Conservation (phyloP, 306 rosid genomes). For the Elaeagnus macrophylla region DNA sequence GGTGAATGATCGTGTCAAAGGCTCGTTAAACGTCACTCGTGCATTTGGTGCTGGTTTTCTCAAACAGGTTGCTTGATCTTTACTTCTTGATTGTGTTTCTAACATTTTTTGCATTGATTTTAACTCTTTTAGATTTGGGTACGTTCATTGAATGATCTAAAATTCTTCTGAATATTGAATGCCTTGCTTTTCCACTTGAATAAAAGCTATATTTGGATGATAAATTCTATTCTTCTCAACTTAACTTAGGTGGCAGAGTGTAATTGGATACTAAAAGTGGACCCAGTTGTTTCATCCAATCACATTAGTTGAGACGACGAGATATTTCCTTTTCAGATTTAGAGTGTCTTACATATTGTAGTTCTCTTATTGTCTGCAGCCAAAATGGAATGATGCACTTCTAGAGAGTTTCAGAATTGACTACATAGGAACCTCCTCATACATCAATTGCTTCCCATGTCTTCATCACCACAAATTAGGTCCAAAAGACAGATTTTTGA, state of each 20-base stretch:
- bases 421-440: slow-evolving; percentile 72
- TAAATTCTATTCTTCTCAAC: background rate
- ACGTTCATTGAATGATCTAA: no score
- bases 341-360: no score
- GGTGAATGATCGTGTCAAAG: slow-evolving; percentile 86
- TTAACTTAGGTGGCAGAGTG: no score
- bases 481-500: slow-evolving; percentile 80
- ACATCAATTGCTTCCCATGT: slow-evolving; percentile 78
- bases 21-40: slow-evolving; percentile 87
- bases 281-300: no score
- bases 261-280: no score
- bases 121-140: no score
- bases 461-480: slow-evolving; percentile 84
- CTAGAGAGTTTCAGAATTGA: slow-evolving; percentile 87
- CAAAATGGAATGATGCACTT: slow-evolving; percentile 95
- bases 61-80: slow-evolving; percentile 57
- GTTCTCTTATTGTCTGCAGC: slow-evolving; percentile 42
- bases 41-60: slow-evolving; percentile 98
- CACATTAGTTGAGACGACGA: no score
- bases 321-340: no score
- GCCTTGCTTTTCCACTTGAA: no score
- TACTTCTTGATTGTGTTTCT: background rate
- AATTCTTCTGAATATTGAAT: background rate
- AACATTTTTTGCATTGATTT: no score
- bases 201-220: no score